Evolutionary conservation across 108 stramenopile species (phyloP), one percentile per base, ranked within the genome.

Genomic region (Thalassiosira profunda): DNA sequence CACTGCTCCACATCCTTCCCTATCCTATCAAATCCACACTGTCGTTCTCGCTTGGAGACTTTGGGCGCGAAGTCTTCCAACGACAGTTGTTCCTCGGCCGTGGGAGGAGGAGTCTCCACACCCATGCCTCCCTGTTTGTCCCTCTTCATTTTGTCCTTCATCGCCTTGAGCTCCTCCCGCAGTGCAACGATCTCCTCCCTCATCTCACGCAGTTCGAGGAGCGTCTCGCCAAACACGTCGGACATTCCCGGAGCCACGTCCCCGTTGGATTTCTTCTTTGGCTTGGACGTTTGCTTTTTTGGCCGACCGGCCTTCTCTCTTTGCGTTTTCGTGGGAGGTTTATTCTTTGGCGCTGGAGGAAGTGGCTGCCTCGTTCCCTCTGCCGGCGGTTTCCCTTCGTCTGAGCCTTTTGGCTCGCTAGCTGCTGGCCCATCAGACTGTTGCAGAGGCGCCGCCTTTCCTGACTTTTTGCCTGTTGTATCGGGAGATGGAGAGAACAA

Each of bases 101-200:
- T 57, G 28, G n/a, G 47, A 12, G 15, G 37, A 12, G 9, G 67
- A 15, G 4, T 57, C 43, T 3, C 52, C 10, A 57, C 5, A n/a
- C n/a, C n/a, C n/a, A n/a, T 14, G 51, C 30, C 40, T 36, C 29
- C 35, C 3, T 38, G 28, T 35, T 57, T 24, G 54, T 45, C 34
- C 37, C 56, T 37, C 31, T 53, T 20, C 66, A 83, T 55, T 58
- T 77, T 54, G 3, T 66, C 53, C 66, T 80, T 84, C 21, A 93
- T 24, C 41, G 62, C 37, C 30, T 80, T 74, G 43, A 93, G 67
- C 30, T 93, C 92, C 63, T 81, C 67, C 58, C 89, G 64, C 67
- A 93, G 58, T n/a, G 74, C 64, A 46, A 85, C 75, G 49, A 93
- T 87, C 76, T 93, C 92, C 49, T 86, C 67, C 52, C 84, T 84